Evolutionary conservation across 257 asterid species (phyloP).

Genomic region (Ilex aquifolium): DNA sequence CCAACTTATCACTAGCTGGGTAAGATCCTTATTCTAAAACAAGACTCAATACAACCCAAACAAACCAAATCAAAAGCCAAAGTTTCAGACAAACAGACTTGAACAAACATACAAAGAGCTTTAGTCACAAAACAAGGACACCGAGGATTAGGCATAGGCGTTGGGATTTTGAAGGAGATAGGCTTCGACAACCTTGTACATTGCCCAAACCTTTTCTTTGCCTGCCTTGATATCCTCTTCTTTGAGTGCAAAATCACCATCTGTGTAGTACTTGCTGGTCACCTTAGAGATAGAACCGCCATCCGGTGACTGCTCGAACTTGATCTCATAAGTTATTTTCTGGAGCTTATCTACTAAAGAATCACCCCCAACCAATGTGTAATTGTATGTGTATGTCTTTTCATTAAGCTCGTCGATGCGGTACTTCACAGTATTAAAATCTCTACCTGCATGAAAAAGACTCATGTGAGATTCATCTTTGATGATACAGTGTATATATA

Average conservation of each 20-base stretch:
- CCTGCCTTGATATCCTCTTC: too few species aligned
- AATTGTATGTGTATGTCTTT: constrained; percentile 12
- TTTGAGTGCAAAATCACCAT: constrained; percentile 20
- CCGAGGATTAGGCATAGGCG: constrained; percentile 15
- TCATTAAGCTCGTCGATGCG: too few species aligned
- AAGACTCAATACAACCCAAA: too few species aligned
- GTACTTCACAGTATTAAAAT: constrained; percentile 19
- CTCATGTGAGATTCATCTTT: background rate
- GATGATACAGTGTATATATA: too few species aligned
- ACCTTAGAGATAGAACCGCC: constrained; percentile 26
- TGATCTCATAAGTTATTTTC: constrained; percentile 17
- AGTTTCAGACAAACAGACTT: too few species aligned
- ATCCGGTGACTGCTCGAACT: constrained; percentile 16
- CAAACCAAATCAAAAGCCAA: too few species aligned
- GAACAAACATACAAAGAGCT: too few species aligned
- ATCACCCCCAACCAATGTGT: constrained; percentile 30
- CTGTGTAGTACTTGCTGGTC: constrained; percentile 22
- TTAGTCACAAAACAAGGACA: too few species aligned
- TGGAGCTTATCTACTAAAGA: constrained; percentile 19
- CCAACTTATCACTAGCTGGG: too few species aligned
- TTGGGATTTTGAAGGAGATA: constrained; percentile 23
- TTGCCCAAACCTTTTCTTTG: constrained; percentile 21
- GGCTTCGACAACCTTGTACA: constrained; percentile 28
- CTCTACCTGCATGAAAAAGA: constrained; percentile 13
- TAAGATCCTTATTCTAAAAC: too few species aligned